phyloP scores from a whole-genome alignment of 1,139 yeast species.

The Wickerhamomyces sp. region DNA sequence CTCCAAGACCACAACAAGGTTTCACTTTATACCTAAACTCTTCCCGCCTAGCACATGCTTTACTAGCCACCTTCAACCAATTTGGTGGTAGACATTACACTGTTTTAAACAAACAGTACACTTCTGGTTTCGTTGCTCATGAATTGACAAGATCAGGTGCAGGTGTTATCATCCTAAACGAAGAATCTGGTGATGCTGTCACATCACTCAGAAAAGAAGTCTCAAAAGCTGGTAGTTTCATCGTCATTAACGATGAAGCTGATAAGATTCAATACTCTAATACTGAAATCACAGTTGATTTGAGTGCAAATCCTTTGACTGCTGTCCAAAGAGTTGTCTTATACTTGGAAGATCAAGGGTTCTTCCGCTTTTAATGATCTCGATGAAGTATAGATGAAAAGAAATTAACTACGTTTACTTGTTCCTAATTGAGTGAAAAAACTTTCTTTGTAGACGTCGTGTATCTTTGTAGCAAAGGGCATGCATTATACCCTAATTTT shows the following conservation, averaged over 20 bases:
- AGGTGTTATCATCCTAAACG: slow-evolving; percentile 69
- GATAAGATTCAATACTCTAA: slow-evolving; percentile 26
- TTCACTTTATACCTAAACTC: slow-evolving; percentile 61
- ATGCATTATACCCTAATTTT: not conserved
- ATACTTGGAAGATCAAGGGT: slow-evolving; percentile 76
- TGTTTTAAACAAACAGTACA: slow-evolving; percentile 49
- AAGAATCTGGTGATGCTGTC: slow-evolving; percentile 29
- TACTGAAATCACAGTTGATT: slow-evolving; percentile 51
- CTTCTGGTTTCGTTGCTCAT: slow-evolving; percentile 44
- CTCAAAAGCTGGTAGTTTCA: slow-evolving; percentile 37
- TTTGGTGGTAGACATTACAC: slow-evolving; percentile 80
- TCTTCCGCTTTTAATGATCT: slow-evolving; percentile 41
- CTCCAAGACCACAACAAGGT: slow-evolving; percentile 88
- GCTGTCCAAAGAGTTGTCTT: slow-evolving; percentile 69
- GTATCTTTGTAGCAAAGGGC: not conserved
- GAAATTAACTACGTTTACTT: no score
- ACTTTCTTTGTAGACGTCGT: no score
- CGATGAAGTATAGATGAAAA: not conserved
- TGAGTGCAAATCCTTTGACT: slow-evolving; percentile 44
- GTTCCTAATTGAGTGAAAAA: no score
- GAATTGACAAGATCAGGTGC: slow-evolving; percentile 89
- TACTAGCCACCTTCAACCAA: slow-evolving; percentile 88
- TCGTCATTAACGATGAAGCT: slow-evolving; percentile 34
- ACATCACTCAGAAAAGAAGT: slow-evolving; percentile 45
- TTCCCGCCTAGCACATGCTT: slow-evolving; percentile 68